Base-by-base conservation (phyloP, 2,329 filamentous ascomycete species). In the Chaetomiaceae sp. region DNA sequence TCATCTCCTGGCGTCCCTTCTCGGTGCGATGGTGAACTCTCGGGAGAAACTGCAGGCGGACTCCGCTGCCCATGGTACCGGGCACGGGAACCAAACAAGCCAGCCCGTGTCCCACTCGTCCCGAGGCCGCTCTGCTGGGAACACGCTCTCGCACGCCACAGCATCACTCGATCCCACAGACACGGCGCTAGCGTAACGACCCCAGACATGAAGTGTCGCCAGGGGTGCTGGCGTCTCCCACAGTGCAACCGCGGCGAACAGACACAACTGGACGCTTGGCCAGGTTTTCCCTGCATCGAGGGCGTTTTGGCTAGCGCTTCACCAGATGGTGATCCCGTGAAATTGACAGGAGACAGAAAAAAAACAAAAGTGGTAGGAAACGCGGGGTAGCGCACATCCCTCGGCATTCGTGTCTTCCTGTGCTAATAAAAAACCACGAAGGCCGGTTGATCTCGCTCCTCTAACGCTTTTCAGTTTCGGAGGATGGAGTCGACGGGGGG, bases 381-480 rank as follows among this genome's bases (percentile, higher is more conserved):
- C 30, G 45, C 45, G 45, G 45, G 45, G 45, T 43, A 43, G 15
- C 12, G 17, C n/a, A 18, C 20, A 17, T 26, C 18, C 11, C 26
- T 19, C 41, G 41, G 41, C 41, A 48, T 24, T 48, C 30, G 26
- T n/a, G n/a, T 18, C 27, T 44, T 8, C n/a, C 24, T 47, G 18
- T 42, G 26, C 38, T 32, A 24, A 32, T 37, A 24, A 32, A 47
- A 37, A 19, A 26, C 12, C 20, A 11, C 12, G 12, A 9, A 38
- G 2, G 38, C 33, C 20, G n/a, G 33, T 36, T 41, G 22, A 36
- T 37, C 18, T 32, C 15, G n/a, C 22, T 24, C 22, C 22, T 24
- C 37, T 48, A 41, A 45, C 40, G 22, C 32, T 30, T 40, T 48
- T 44, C 18, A 44, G 46, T 12, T 8, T 37, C 32, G 30, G 30